Evolutionary conservation across 192 early-diverging fungal species (phyloP), one percentile per base, ranked within the genome.

Genomic region (Umbelopsis ramanniana): DNA sequence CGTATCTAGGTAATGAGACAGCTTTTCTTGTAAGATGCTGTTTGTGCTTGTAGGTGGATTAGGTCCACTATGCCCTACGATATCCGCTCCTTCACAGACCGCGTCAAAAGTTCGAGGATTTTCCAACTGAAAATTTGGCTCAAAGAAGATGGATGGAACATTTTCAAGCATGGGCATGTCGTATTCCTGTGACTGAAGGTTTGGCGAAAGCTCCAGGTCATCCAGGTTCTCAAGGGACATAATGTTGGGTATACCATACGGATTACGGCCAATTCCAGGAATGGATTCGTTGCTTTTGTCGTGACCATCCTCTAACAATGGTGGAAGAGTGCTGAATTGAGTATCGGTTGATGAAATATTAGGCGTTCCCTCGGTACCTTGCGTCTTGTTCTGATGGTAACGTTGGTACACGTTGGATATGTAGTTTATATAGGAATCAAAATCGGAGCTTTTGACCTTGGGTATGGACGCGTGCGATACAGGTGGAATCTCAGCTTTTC

Each of bases 111-210:
- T 94, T 55, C 94, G 85, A 23, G 97, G 97, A 74, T 96, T 94
- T 70, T 92, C 90, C 24, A 98, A 87, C 66, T 92, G 91, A 74
- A 99, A 98, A 35, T 87, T 78, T 11, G 87, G 83, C 22, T 94
- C 86, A 47, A 97, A 94, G 78, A 96, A 99, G 50, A 98, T 88
- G 0, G 88, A 74, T 12, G 98, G 98, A 3, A 99, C 91, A 10
- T 89, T 90, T 54, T 91, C 90, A 7, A 97, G 86, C 24, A 90
- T 81, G 0, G 91, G 93, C n/a, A 90, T 75, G 68, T 91, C 91
- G 26, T 82, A 74, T 2, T 52, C 63, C 4, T 81, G 78, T 11
- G 79, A 72, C 54, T 57, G 69, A 4, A 76, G 72, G 0, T 75
- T 46, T 26, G 74, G 46, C 19, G 73, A 70, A 5, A 54, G 22